A percentile compares a stretch with the other conserved stretches of the same genome.
These are phyloP conservation scores for Phaffia tasmanica DNA, from an alignment of 768 basidiomycete species.

Conservation along the genomic window DNA sequence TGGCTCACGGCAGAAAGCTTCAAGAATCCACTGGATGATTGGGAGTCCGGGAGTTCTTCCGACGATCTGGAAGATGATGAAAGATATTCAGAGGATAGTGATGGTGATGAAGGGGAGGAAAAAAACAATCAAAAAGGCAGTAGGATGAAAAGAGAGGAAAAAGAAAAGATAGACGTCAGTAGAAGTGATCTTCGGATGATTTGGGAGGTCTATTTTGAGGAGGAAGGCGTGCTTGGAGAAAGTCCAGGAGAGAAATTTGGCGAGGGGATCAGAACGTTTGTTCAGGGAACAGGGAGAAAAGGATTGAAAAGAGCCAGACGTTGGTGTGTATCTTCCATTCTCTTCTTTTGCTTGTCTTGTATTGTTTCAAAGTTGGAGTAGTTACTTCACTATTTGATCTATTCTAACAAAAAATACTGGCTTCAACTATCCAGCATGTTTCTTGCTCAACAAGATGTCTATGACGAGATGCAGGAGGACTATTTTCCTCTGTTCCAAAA, in stretches of 20 bases:
- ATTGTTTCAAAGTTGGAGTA: not conserved
- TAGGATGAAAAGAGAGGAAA: slow-evolving; percentile 65
- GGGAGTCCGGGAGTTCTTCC: slow-evolving; percentile 44
- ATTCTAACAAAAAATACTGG: not conserved
- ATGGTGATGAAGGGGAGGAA: not conserved
- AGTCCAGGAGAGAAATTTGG: slow-evolving; percentile 8
- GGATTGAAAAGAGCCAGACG: slow-evolving; percentile 10
- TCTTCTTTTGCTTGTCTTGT: not conserved
- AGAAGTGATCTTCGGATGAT: slow-evolving; percentile 53
- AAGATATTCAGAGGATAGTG: not conserved
- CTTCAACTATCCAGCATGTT: slow-evolving; percentile 51
- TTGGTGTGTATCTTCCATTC: slow-evolving; percentile 1
- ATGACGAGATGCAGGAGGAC: slow-evolving; percentile 70
- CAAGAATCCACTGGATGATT: slow-evolving; percentile 84
- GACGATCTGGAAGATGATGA: slow-evolving; percentile 42
- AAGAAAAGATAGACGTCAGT: no score
- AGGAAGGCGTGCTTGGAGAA: slow-evolving; percentile 6
- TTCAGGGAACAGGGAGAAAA: not conserved
- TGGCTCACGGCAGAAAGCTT: slow-evolving; percentile 97
- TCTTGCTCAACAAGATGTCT: slow-evolving; percentile 70
- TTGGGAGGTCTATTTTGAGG: slow-evolving; percentile 66
- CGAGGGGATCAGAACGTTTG: slow-evolving; percentile 13
- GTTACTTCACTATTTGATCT: not conserved
- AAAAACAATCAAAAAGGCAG: slow-evolving; percentile 39
- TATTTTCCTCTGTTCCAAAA: slow-evolving; percentile 81